Evolutionary conservation across 495 filamentous ascomycete genomes (phyloP), one percentile per base, ranked within the genome.

Genomic region (Trichoderma orchidacearum): DNA sequence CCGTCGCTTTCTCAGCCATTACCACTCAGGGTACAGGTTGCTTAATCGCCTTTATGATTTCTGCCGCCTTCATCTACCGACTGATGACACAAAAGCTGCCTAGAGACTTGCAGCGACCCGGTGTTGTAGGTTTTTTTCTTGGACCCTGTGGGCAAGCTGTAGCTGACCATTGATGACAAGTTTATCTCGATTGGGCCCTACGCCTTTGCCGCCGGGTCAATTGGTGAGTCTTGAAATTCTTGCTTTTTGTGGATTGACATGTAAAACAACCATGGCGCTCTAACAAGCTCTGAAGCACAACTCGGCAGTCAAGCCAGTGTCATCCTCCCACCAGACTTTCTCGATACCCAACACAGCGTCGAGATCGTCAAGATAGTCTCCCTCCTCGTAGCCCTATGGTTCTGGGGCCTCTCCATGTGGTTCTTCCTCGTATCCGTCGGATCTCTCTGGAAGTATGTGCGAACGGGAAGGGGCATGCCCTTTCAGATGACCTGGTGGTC

Each of bases 61-160:
- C 88, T 60, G 83, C 86, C 15, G 86, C 89, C 34, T 95, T 89
- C 62, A 80, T 95, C 34, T 93, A 93, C 65, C 80, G 89, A 34
- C 76, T 95, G 38, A 95, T 95, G 89, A 92, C 89, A 0, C 87
- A 93, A 61, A 95, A 94, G 66, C 77, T 94, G 0, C 89, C 89
- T 4, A 78, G 79, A 57, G 88, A 90, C 64, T 80, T 75, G 52
- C 76, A 86, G 34, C 78, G 89, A 13, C 89, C 89, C 0, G 88
- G 85, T 51, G 89, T 93, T 79, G 71, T 73, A 59, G 58, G 66
- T 52, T 28, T 48, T 23, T 21, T 9, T 2, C 27, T 18, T 25
- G 13, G 5, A 34, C 11, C 21, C 34, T 3, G 3, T 51, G 13
- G 9, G 21, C 18, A 6, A n/a, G 1, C 21, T 25, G 4, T 23